Conservation (phyloP, 179 eudicot species). For the Gypsophila paniculata region DNA sequence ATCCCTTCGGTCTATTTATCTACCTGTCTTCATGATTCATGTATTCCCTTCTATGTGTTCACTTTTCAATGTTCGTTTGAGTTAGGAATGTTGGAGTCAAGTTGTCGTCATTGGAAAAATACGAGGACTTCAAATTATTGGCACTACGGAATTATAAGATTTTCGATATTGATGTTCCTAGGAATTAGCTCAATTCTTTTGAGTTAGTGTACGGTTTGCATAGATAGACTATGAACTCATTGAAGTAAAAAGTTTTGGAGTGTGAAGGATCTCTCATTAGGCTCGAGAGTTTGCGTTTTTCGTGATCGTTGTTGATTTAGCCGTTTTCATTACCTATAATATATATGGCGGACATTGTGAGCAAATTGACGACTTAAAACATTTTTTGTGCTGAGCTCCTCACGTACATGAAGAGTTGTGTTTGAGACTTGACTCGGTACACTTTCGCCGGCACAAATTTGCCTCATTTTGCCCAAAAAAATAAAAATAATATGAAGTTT, state of each 20-base stretch:
- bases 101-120: no score
- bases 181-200: neutral
- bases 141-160: no score
- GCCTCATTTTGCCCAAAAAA: neutral
- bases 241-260: no score
- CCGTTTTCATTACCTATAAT: no score
- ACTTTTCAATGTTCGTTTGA: neutral
- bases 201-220: neutral
- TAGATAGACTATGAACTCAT: no score
- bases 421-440: constrained; percentile 18
- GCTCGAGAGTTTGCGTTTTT: constrained; percentile 22
- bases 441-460: constrained; percentile 5
- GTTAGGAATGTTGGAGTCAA: no score
- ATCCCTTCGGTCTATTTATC: neutral
- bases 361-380: neutral
- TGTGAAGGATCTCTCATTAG: neutral
- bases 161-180: neutral
- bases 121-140: no score
- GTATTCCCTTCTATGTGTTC: neutral
- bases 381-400: constrained; percentile 1
- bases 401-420: constrained; percentile 21
- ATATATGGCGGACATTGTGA: no score
- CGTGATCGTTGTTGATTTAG: constrained; percentile 17
- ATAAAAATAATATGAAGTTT: neutral
- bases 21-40: neutral